These are phyloP conservation scores for Acacia concinna DNA, from an alignment of 331 rosid species.

Conservation along the genomic window DNA sequence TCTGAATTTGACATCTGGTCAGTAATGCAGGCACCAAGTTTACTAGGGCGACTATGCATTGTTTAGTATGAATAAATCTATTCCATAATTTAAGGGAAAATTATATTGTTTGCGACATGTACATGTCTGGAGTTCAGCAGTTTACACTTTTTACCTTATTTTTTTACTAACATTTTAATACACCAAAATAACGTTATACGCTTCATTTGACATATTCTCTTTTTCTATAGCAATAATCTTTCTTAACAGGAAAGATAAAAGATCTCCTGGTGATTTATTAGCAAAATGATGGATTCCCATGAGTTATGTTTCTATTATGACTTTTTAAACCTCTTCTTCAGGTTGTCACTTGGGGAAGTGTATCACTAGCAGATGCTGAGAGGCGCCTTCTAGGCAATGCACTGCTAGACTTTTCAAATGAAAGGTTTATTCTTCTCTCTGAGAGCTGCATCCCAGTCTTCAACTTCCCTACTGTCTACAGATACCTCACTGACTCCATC, in stretches of 20 bases:
- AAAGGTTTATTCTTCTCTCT: constrained; percentile 82
- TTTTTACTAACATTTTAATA: not conserved
- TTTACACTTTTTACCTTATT: not conserved
- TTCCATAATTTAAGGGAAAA: not conserved
- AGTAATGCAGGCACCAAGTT: not conserved
- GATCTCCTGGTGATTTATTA: not conserved
- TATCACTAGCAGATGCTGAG: constrained; percentile 79
- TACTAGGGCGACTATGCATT: not conserved
- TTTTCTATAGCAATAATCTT: not conserved
- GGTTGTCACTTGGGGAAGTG: constrained; percentile 84
- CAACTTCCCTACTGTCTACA: constrained; percentile 74
- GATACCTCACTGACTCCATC: constrained; percentile 58
- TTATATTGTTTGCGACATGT: not conserved
- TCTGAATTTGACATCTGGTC: not conserved
- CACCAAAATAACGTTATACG: not conserved
- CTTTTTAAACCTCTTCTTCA: constrained; percentile 30
- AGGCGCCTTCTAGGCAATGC: constrained; percentile 92
- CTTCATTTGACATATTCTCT: not conserved
- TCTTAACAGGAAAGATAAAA: not conserved
- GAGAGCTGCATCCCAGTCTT: constrained; percentile 95
- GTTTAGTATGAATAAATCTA: not conserved
- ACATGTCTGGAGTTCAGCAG: not conserved
- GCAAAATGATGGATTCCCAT: not conserved
- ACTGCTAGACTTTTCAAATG: constrained; percentile 78
- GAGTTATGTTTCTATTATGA: not conserved